Evolutionary conservation across 1,139 yeast species (phyloP), one percentile per base, ranked within the genome.

Genomic region (Arxiozyma bovina): DNA sequence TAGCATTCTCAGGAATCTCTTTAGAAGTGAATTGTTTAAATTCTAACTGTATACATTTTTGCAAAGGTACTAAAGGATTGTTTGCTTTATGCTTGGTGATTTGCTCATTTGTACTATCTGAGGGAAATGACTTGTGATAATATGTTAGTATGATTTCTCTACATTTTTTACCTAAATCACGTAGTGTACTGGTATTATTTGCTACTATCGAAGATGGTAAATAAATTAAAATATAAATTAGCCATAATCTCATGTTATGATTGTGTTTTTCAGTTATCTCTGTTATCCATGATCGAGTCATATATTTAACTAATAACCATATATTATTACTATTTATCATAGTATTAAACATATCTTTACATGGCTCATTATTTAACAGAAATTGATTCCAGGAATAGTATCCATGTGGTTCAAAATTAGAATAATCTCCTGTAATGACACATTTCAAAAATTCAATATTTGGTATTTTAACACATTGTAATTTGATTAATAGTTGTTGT

Each of bases 141-240:
- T n/a, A 30, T 17, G 27, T 11, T 4, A 12, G 21, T 45, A 45
- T 45, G 11, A 51, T 41, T 2, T 52, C 52, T 15, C 57, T 58
- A 45, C 68, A 64, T 53, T 60, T 61, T 50, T 66, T 66, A 4
- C 63, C 70, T 38, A 67, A 50, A 23, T 58, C 62, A 51, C 71
- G 57, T 34, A 67, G 42, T 5, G 56, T 55, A 52, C 70, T 67
- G 4, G 60, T 58, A 23, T 60, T 57, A 1, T 55, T 63, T 4
- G 70, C 67, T 9, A 65, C 61, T n/a, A 67, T 22, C 15, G 57
- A 55, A 2, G 46, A 50, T 3, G 68, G 68, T n/a, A 66, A 49
- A 52, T 63, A 62, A 12, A 66, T 30, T 11, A 67, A 48, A 3
- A 62, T 54, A 53, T 64, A 66, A 9, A 67, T 53, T 15, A 66